Evolutionary conservation across 2,329 filamentous ascomycete species (phyloP).

Genomic region (Fusarium tricinctum): DNA sequence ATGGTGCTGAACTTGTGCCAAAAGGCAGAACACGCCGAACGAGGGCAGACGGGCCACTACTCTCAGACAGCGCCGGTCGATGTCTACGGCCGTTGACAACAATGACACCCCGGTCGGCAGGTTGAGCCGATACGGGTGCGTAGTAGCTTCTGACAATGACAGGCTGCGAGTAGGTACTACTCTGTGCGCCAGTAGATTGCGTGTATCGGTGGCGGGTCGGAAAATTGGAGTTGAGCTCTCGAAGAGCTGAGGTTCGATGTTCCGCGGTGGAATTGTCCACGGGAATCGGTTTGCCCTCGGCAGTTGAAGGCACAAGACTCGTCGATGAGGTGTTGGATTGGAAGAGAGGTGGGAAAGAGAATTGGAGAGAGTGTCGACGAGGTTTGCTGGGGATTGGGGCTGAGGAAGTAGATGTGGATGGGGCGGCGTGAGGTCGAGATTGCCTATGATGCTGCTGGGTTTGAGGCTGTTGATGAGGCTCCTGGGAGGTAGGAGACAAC

Average conservation of each 20-base stretch:
- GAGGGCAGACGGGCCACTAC: slow-evolving; percentile 49
- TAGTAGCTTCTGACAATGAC: slow-evolving; percentile 76
- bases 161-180: slow-evolving; percentile 73
- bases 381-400: slow-evolving; percentile 43
- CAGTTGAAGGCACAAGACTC: slow-evolving; percentile 67
- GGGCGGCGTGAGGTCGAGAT: slow-evolving; percentile 45
- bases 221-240: slow-evolving; percentile 71
- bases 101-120: slow-evolving; percentile 51
- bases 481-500: slow-evolving; percentile 36
- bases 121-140: slow-evolving; percentile 58
- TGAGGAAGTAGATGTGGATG: slow-evolving; percentile 46
- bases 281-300: slow-evolving; percentile 68
- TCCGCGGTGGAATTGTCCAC: slow-evolving; percentile 69
- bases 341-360: slow-evolving; percentile 64
- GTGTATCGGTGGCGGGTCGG: slow-evolving; percentile 70
- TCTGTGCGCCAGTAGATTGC: slow-evolving; percentile 69
- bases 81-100: slow-evolving; percentile 50
- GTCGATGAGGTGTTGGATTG: slow-evolving; percentile 66
- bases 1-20: slow-evolving; percentile 50
- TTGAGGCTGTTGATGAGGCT: slow-evolving; percentile 36
- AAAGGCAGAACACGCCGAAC: slow-evolving; percentile 54
- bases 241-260: slow-evolving; percentile 70
- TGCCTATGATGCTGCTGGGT: slow-evolving; percentile 41
- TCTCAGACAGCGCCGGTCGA: slow-evolving; percentile 48
- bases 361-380: slow-evolving; percentile 59